Evolutionary conservation across 2,329 filamentous ascomycete genomes (phyloP).

Genomic region (Rutstroemia sp.): DNA sequence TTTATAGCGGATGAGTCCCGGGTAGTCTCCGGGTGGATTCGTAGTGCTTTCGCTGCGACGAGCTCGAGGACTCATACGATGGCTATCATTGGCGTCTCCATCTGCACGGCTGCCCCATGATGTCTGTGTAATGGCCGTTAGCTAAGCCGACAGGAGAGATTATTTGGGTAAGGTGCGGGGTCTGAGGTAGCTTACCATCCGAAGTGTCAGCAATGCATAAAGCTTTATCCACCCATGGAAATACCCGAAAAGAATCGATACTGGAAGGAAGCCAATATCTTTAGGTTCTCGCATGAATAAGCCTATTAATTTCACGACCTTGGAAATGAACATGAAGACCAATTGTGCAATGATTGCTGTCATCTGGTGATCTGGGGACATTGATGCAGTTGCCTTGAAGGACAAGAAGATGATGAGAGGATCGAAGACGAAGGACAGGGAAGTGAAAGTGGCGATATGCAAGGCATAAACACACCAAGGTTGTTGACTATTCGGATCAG

Average conservation of each 20-base stretch:
- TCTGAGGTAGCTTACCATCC: conserved; percentile 49
- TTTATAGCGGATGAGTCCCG: conserved; percentile 37
- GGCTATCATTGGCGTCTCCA: conserved; percentile 74
- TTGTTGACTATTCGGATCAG: conserved; percentile 57
- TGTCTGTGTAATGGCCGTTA: conserved; percentile 48
- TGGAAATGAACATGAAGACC: conserved; percentile 78
- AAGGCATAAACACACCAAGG: conserved; percentile 91
- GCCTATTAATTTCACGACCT: conserved; percentile 83
- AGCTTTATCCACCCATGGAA: conserved; percentile 90
- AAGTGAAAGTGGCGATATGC: conserved; percentile 86
- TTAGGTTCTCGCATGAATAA: conserved; percentile 78
- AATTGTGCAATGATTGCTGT: conserved; percentile 55
- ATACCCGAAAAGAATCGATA: conserved; percentile 88
- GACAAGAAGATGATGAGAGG: conserved; percentile 62
- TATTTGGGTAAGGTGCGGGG: not conserved
- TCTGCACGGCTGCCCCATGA: conserved; percentile 93
- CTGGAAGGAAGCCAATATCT: conserved; percentile 70
- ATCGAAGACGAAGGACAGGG: conserved; percentile 75
- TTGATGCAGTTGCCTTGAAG: conserved; percentile 59
- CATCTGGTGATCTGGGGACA: conserved; percentile 45
- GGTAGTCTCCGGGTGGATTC: conserved; percentile 36
- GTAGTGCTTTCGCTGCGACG: conserved; percentile 33
- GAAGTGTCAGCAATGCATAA: conserved; percentile 74
- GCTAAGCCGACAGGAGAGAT: not conserved
- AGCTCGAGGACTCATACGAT: conserved; percentile 39